Conservation (phyloP, 2,329 filamentous ascomycete species). For the Microcera coccophila region DNA sequence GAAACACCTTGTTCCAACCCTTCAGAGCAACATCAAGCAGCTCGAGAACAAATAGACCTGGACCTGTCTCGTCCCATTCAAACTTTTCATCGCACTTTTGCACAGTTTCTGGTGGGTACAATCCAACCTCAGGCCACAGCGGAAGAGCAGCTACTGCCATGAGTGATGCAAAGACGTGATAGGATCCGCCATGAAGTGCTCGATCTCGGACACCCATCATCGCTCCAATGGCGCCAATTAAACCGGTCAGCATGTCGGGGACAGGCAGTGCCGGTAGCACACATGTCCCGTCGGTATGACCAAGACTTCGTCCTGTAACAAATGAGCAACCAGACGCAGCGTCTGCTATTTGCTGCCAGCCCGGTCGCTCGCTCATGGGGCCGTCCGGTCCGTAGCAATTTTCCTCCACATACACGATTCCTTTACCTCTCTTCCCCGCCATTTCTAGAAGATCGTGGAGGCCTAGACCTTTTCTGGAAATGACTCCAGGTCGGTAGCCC, state of each 20-base stretch:
- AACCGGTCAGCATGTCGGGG: conserved; percentile 35
- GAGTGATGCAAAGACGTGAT: conserved; percentile 29
- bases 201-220: conserved; percentile 33
- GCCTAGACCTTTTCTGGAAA: conserved; percentile 62
- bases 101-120: conserved; percentile 24
- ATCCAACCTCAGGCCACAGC: conserved; percentile 28
- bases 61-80: not conserved
- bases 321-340: conserved; percentile 33
- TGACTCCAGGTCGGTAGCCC: conserved; percentile 64
- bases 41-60: not conserved
- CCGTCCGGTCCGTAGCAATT: conserved; percentile 63
- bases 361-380: conserved; percentile 60
- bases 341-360: conserved; percentile 72
- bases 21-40: not conserved
- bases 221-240: conserved; percentile 29
- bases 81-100: conserved; percentile 5
- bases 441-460: conserved; percentile 50
- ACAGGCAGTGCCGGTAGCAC: conserved; percentile 25
- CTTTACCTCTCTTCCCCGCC: conserved; percentile 53
- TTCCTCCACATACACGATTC: conserved; percentile 65
- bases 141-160: conserved; percentile 26
- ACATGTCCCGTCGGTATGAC: conserved; percentile 9
- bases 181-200: conserved; percentile 29
- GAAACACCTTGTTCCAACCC: not conserved
- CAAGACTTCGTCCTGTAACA: conserved; percentile 26